Conservation (phyloP, 495 filamentous ascomycete species). For the Podospora pseudocomata region DNA sequence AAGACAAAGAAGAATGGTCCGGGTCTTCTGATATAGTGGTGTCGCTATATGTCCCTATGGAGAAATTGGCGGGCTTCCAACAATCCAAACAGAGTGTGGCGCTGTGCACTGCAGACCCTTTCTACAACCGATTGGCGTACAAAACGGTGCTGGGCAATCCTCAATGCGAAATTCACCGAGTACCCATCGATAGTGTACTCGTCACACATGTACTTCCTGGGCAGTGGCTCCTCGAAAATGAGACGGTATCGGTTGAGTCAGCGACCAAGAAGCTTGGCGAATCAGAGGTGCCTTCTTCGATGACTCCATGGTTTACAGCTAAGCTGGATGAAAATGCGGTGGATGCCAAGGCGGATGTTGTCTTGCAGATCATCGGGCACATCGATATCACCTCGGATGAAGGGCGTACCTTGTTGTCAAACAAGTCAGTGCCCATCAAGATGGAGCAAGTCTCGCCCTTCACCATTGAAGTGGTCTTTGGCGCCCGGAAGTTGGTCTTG, state of each 20-base stretch:
- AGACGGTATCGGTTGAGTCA: neutral
- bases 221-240: neutral
- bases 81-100: constrained; percentile 20
- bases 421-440: constrained; percentile 29
- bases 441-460: constrained; percentile 32
- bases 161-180: neutral
- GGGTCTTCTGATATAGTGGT: constrained; percentile 39
- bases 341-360: constrained; percentile 11
- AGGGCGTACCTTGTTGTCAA: constrained; percentile 27
- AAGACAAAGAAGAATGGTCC: constrained; percentile 29
- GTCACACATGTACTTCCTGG: neutral
- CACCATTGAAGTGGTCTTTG: constrained; percentile 34
- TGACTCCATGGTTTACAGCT: constrained; percentile 4
- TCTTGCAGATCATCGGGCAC: constrained; percentile 27
- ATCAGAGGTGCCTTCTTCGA: neutral
- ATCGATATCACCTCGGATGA: constrained; percentile 28
- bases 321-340: constrained; percentile 8
- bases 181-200: neutral
- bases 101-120: neutral
- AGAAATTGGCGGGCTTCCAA: constrained; percentile 28
- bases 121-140: neutral
- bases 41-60: constrained; percentile 38
- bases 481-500: constrained; percentile 19
- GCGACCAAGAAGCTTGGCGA: neutral
- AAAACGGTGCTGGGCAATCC: neutral